Evolutionary conservation across 73 alveolate species (phyloP), one percentile per base, ranked within the genome.

Genomic region (Paramecium biaurelia): DNA sequence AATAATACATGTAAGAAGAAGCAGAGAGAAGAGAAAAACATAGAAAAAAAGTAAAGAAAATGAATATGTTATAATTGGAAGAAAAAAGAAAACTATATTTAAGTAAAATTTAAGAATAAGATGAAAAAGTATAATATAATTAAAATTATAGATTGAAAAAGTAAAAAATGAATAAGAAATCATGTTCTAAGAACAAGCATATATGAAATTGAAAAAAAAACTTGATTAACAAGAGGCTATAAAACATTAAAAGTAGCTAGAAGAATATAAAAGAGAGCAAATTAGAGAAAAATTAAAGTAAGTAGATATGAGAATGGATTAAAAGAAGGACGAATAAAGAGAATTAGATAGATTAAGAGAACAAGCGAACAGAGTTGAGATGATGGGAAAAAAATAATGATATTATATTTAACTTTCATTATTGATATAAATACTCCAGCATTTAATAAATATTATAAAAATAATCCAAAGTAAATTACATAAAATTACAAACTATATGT

Each of bases 261-360:
- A 79, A 24, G 90, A 79, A 79, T 79, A 42, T 45, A 79, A 79
- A 34, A 41, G 90, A 43, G 90, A 79, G 24, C 15, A 79, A 79
- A 79, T 45, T 43, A 38, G 72, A 79, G 70, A 79, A 45, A 79
- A 79, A 47, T 30, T 79, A 45, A 79, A 41, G 24, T 41, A 79
- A 24, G 90, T 79, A 20, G 90, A 79, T 47, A 4, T 43, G 35
- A 79, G 90, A 47, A 30, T 79, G 56, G 90, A 41, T 42, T 20
- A 30, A 45, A 79, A 79, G 43, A 42, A 42, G 28, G 70, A 79
- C 0, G 90, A 79, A 6, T 45, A 79, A 47, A 79, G 45, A 42
- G 47, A 47, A 18, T 24, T 43, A 47, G 74, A 79, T 45, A 41
- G 56, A 42, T 24, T 79, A 42, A 79, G 90, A 47, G 90, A 79